Base-by-base conservation (phyloP, 2,329 filamentous ascomycete species). In the Colletotrichum euphorbiae region DNA sequence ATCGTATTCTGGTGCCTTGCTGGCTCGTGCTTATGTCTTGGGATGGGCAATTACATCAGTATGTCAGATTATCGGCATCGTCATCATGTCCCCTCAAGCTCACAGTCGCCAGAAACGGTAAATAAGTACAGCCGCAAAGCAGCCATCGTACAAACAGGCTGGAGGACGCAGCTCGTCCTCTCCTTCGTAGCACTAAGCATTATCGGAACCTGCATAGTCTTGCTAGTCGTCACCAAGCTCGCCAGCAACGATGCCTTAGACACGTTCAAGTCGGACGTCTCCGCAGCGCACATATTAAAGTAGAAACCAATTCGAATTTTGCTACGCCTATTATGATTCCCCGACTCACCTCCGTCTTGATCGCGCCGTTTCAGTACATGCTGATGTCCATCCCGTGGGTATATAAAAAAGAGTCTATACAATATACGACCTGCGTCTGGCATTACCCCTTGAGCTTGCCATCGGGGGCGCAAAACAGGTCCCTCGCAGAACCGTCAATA, bases 101-200 rank as follows among this genome's bases (percentile, higher is more conserved):
- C n/a, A 24, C 21, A 15, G 4, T 60, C 55, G 15, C 6, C 33
- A 88, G 86, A 89, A 74, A 90, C 89, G 0, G 81, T 98, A 24
- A 91, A 91, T 73, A 91, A 93, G 76, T 99, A 97, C 77, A 91
- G 91, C 73, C 85, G 87, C 43, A 89, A 90, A 72, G 85, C 86
- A 28, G 96, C 96, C 0, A 86, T 98, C 71, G 96, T 99, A 43
- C 96, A 99, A 81, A 92, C 90, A 33, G 96, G 96, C 1, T 96
- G 93, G 91, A 95, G 93, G 80, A 98, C 96, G 42, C 94, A 98
- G 77, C 79, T 90, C 46, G 92, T 91, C 24, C 86, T 93, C 73
- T 87, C 83, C 2, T 78, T 88, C 4, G 84, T 92, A 31, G 87
- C 90, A 3, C 74, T 85, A 8, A 84, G 83, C 40, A 93, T 93